Evolutionary conservation across 495 filamentous ascomycete species (phyloP).

Genomic region (Parachaetomium inaequale): DNA sequence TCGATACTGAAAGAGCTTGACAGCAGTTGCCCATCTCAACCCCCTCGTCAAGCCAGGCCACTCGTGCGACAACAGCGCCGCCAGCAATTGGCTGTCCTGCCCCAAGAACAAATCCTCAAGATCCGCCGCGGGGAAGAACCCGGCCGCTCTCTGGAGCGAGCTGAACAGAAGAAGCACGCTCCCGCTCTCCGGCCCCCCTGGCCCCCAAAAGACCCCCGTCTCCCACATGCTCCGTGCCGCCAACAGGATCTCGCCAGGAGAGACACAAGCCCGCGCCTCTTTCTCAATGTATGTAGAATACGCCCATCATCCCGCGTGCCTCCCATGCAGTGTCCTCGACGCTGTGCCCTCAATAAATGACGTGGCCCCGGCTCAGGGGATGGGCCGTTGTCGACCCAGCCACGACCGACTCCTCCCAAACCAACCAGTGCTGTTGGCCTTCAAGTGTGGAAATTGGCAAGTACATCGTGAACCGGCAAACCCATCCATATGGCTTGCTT

Average conservation of each 20-base stretch:
- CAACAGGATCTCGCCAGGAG: not conserved
- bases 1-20: not conserved
- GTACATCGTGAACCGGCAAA: not conserved
- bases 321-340: not conserved
- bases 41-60: not conserved
- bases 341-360: slow-evolving; percentile 11
- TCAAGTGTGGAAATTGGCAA: not conserved
- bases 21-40: not conserved
- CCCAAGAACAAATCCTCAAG: not conserved
- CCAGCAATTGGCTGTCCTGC: not conserved
- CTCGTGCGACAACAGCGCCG: not conserved
- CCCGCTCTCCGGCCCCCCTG: not conserved
- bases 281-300: not conserved
- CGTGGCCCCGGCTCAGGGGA: slow-evolving; percentile 8
- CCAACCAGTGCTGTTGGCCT: not conserved
- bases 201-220: not conserved
- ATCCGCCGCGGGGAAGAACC: not conserved
- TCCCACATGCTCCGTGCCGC: slow-evolving; percentile 8
- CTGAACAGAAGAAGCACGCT: not conserved
- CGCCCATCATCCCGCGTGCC: not conserved
- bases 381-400: not conserved
- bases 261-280: not conserved
- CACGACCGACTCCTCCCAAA: not conserved
- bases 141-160: not conserved
- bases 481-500: not conserved